Evolutionary conservation across 306 rosid genomes (phyloP).

Genomic region (Cucumis melo): DNA sequence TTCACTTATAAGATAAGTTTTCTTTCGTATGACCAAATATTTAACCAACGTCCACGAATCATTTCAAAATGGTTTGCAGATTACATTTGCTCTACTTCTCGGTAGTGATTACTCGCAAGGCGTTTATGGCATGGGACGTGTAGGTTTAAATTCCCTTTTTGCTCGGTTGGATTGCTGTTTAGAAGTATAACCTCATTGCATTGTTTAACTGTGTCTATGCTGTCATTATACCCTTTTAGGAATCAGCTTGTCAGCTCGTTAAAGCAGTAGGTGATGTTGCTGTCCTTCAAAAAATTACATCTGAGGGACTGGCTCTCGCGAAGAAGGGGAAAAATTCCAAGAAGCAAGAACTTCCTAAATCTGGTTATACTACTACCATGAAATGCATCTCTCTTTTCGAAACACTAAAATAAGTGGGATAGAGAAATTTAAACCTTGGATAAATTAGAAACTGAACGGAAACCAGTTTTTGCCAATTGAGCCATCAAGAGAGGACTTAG

Average conservation of each 20-base stretch:
- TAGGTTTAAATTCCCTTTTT: constrained; percentile 18
- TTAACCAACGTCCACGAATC: not conserved
- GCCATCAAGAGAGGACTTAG: not conserved
- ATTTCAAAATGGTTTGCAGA: constrained; percentile 31
- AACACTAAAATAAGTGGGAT: not conserved
- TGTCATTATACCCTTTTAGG: constrained; percentile 25
- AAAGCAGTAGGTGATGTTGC: constrained; percentile 51
- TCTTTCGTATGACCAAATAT: not conserved
- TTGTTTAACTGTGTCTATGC: not conserved
- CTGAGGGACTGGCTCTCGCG: constrained; percentile 54
- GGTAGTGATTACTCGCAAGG: constrained; percentile 71
- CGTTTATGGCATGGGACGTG: constrained; percentile 63
- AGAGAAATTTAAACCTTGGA: not conserved
- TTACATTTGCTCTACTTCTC: constrained; percentile 62
- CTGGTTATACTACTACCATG: not conserved
- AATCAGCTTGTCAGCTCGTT: constrained; percentile 60
- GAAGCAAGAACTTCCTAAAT: constrained; percentile 18
- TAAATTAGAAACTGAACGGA: not conserved
- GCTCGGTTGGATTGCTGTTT: not conserved
- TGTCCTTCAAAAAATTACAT: constrained; percentile 53
- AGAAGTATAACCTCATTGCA: not conserved
- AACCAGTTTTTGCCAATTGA: not conserved
- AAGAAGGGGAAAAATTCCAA: constrained; percentile 31
- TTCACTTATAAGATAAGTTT: not conserved
- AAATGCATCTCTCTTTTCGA: not conserved